Percentiles rank a stretch among this genome's conserved stretches.
These are phyloP conservation scores for Pistacia vera DNA, from an alignment of 345 rosid species.

Conservation along the genomic window DNA sequence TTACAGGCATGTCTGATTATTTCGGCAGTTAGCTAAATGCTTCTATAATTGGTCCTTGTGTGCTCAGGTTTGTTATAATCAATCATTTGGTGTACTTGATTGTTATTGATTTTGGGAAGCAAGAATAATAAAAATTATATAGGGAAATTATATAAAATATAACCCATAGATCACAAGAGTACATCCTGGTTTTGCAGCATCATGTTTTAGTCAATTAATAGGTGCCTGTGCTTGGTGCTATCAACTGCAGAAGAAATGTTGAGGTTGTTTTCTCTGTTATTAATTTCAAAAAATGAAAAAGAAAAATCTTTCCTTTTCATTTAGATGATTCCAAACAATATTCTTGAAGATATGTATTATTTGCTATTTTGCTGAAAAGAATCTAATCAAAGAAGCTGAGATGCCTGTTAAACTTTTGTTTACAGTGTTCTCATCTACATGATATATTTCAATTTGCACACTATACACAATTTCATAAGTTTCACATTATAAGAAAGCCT, in stretches of 20 bases:
- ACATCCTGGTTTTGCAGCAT: background rate
- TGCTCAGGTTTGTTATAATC: background rate
- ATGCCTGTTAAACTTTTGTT: background rate
- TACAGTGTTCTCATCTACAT: background rate
- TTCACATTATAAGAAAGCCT: background rate
- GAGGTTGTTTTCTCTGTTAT: background rate
- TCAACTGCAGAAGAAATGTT: background rate
- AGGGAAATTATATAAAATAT: background rate
- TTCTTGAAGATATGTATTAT: background rate
- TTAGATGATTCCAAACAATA: background rate
- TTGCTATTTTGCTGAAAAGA: too few species aligned
- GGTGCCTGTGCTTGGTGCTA: background rate
- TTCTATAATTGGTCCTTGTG: background rate
- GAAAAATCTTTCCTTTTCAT: background rate
- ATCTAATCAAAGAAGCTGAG: background rate
- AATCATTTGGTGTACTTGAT: background rate
- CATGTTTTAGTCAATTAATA: background rate
- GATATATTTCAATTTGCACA: background rate
- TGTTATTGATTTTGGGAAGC: too few species aligned
- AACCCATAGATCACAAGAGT: background rate
- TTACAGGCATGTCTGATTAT: constrained; percentile 42
- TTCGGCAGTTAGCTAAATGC: background rate
- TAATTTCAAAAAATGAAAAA: too few species aligned
- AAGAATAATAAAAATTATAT: background rate
- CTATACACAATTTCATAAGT: background rate